phyloP scores from a whole-genome alignment of 768 basidiomycete species.

The Rickenella mellea region DNA sequence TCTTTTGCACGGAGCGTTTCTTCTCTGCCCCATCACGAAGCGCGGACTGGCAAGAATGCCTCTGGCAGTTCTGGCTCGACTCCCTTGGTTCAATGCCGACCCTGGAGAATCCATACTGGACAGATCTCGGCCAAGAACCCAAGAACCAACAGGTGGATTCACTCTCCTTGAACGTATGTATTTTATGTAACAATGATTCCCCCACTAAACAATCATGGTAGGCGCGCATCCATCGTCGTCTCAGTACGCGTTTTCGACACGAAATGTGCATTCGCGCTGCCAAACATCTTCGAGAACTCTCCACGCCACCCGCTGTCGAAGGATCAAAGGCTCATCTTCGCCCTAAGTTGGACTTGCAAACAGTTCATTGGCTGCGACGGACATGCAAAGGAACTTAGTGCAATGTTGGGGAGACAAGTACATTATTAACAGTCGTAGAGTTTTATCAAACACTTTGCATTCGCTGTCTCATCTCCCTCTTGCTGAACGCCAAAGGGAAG shows the following conservation, averaged over 20 bases:
- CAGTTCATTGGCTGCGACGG: slow-evolving; percentile 45
- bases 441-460: slow-evolving; percentile 1
- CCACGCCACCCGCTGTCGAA: slow-evolving; percentile 20
- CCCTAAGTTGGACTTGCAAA: slow-evolving; percentile 30
- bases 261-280: slow-evolving; percentile 44
- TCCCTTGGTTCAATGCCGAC: slow-evolving; percentile 32
- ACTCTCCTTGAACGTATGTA: slow-evolving; percentile 12
- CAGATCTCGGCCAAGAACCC: background rate
- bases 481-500: too few species aligned
- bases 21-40: slow-evolving; percentile 34
- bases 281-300: slow-evolving; percentile 23
- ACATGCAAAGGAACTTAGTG: too few species aligned
- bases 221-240: slow-evolving; percentile 31
- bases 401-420: slow-evolving; percentile 32
- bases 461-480: background rate
- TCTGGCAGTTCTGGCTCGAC: slow-evolving; percentile 57
- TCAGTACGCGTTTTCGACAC: slow-evolving; percentile 37
- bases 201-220: slow-evolving; percentile 10
- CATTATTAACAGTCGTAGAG: background rate
- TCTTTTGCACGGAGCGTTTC: slow-evolving; percentile 57
- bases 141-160: slow-evolving; percentile 7
- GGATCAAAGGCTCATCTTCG: too few species aligned
- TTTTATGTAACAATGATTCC: slow-evolving; percentile 2
- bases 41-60: slow-evolving; percentile 53
- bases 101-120: slow-evolving; percentile 15